Percentiles rank a stretch among this genome's conserved stretches.
Evolutionary conservation across 164 flowering plant genomes (phyloP).

Genomic region (Chimonanthus salicifolius): DNA sequence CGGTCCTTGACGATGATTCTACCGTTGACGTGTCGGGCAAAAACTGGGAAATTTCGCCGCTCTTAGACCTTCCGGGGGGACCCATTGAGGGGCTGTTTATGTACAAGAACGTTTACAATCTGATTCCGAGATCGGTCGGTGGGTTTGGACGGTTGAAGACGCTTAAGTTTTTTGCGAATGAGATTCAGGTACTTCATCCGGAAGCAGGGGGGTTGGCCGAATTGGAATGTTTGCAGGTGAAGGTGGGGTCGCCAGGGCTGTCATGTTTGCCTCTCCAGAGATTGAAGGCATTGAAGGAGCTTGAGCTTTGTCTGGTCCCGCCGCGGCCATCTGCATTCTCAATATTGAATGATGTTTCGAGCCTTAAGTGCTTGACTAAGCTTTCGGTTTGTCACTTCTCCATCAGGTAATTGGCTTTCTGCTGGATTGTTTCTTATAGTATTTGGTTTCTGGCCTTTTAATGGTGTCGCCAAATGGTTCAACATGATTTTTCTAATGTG

Average conservation of each 20-base stretch:
- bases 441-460: not conserved
- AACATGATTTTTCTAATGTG: too few species aligned
- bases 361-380: conserved; percentile 60
- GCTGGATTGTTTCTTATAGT: not conserved
- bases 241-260: conserved; percentile 52
- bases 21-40: conserved; percentile 49
- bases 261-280: conserved; percentile 50
- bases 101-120: conserved; percentile 66
- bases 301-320: conserved; percentile 69
- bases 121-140: conserved; percentile 61
- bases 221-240: conserved; percentile 71
- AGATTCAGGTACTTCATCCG: conserved; percentile 65
- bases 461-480: too few species aligned
- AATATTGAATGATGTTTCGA: conserved; percentile 56
- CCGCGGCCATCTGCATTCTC: conserved; percentile 55
- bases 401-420: conserved; percentile 43
- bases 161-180: conserved; percentile 81
- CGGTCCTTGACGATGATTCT: not conserved
- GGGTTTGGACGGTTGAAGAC: conserved; percentile 44
- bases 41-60: conserved; percentile 30
- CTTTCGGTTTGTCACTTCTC: conserved; percentile 87
- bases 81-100: conserved; percentile 41
- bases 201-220: conserved; percentile 51
- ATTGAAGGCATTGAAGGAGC: conserved; percentile 70
- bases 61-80: conserved; percentile 12